Percentiles rank a stretch among this genome's conserved stretches.
These are phyloP conservation scores for Fusarium continuum DNA, from an alignment of 2,329 filamentous ascomycete species.

Conservation along the genomic window DNA sequence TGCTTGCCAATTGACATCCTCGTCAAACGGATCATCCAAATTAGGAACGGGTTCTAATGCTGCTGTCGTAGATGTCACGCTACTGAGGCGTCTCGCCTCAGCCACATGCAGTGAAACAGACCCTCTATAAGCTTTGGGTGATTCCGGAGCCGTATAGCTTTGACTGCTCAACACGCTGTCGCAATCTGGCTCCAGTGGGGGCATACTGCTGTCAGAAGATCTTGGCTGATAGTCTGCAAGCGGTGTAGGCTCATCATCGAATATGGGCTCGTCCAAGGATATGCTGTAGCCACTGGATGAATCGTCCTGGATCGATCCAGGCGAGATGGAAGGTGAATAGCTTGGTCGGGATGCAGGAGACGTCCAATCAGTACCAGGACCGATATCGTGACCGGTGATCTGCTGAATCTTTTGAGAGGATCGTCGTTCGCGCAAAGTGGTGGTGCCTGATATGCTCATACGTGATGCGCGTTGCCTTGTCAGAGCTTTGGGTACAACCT, in stretches of 20 bases:
- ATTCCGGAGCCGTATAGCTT: constrained; percentile 34
- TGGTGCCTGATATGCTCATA: constrained; percentile 31
- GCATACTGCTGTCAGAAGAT: constrained; percentile 33
- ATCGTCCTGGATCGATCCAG: constrained; percentile 33
- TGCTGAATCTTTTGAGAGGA: constrained; percentile 54
- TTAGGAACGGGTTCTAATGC: constrained; percentile 13
- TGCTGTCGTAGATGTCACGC: constrained; percentile 2
- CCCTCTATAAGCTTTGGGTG: constrained; percentile 17
- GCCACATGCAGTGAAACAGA: constrained; percentile 27
- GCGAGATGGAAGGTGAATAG: constrained; percentile 34
- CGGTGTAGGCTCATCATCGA: constrained; percentile 33
- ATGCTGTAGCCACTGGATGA: constrained; percentile 38
- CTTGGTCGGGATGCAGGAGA: constrained; percentile 3
- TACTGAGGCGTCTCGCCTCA: constrained; percentile 28
- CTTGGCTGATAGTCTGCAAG: constrained; percentile 25
- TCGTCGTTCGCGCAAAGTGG: constrained; percentile 34
- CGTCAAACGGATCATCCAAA: constrained; percentile 21
- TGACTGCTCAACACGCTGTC: constrained; percentile 38
- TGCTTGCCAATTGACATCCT: constrained; percentile 24
- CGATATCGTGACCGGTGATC: constrained; percentile 54
- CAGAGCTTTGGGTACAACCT: constrained; percentile 14
- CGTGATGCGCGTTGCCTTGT: constrained; percentile 30
- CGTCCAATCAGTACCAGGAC: constrained; percentile 36
- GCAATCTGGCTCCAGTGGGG: constrained; percentile 40
- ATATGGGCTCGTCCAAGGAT: constrained; percentile 35